A percentile compares a stretch with the other conserved stretches of the same genome.
These are phyloP conservation scores for Pulicaria dysenterica DNA, from an alignment of 129 eudicot species.

Conservation along the genomic window DNA sequence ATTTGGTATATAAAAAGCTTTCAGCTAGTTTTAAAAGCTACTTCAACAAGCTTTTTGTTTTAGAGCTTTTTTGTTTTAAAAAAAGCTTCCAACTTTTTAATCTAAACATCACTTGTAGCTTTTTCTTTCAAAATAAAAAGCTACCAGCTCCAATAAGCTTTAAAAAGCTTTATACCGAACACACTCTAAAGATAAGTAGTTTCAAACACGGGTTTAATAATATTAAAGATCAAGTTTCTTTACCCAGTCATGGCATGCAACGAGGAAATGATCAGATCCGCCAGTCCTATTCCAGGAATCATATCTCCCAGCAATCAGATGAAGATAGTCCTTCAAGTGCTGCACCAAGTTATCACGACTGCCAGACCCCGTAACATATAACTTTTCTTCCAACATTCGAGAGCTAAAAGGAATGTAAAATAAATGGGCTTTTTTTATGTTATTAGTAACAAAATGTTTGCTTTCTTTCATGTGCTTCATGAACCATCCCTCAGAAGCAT, in stretches of 20 bases:
- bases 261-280: constrained; percentile 85
- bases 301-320: constrained; percentile 46
- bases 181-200: too few species aligned
- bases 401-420: constrained; percentile 88
- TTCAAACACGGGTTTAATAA: background rate
- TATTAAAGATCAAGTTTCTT: background rate
- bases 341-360: constrained; percentile 42
- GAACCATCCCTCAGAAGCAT: constrained; percentile 98
- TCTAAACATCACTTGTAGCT: too few species aligned
- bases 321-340: constrained; percentile 53
- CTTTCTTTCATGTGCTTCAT: constrained; percentile 67
- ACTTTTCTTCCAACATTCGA: constrained; percentile 48
- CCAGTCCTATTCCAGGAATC: constrained; percentile 84
- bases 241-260: constrained; percentile 97
- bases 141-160: too few species aligned
- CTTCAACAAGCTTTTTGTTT: too few species aligned
- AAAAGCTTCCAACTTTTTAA: too few species aligned
- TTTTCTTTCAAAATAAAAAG: too few species aligned
- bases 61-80: too few species aligned
- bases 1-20: too few species aligned
- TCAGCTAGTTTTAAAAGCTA: too few species aligned
- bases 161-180: too few species aligned
- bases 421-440: constrained; percentile 57
- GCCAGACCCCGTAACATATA: constrained; percentile 60
- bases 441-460: constrained; percentile 51